Percentiles rank a stretch among this genome's conserved stretches.
These are phyloP conservation scores for Lentinula guzmanii DNA, from an alignment of 768 basidiomycete genomes.

Conservation along the genomic window DNA sequence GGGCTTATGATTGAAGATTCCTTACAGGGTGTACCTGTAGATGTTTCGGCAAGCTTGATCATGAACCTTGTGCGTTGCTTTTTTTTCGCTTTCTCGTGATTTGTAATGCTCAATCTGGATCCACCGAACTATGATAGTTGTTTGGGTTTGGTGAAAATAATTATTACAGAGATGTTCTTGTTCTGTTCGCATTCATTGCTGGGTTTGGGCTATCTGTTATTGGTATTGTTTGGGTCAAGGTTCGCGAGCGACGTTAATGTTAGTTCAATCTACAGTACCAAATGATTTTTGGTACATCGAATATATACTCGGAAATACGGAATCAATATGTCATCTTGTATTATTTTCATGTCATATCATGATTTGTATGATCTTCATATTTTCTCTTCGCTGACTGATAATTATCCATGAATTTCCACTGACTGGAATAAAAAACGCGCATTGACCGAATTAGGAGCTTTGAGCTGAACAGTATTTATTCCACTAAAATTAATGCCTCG, in stretches of 20 bases:
- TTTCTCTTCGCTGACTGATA: no score
- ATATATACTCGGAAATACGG: no score
- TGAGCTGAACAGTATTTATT: no score
- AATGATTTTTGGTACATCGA: no score
- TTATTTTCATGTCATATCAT: no score
- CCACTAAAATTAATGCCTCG: no score
- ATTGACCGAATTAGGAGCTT: no score
- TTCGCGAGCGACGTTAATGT: slow-evolving; percentile 65
- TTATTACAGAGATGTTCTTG: slow-evolving; percentile 87
- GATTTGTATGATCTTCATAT: no score
- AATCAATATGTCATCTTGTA: no score
- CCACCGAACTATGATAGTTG: slow-evolving; percentile 33
- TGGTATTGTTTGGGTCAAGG: slow-evolving; percentile 66
- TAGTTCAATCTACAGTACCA: no score
- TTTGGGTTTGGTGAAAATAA: slow-evolving; percentile 81
- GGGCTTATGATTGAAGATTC: slow-evolving; percentile 80
- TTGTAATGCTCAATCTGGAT: background rate
- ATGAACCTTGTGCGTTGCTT: slow-evolving; percentile 65
- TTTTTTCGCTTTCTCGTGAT: background rate
- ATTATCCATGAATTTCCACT: no score
- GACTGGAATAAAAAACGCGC: no score
- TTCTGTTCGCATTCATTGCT: slow-evolving; percentile 80
- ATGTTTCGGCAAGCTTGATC: slow-evolving; percentile 76
- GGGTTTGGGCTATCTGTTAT: slow-evolving; percentile 75
- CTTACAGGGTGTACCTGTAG: slow-evolving; percentile 75